Base-by-base conservation (phyloP, 148 eudicot species). In the Fagopyrum esculentum region DNA sequence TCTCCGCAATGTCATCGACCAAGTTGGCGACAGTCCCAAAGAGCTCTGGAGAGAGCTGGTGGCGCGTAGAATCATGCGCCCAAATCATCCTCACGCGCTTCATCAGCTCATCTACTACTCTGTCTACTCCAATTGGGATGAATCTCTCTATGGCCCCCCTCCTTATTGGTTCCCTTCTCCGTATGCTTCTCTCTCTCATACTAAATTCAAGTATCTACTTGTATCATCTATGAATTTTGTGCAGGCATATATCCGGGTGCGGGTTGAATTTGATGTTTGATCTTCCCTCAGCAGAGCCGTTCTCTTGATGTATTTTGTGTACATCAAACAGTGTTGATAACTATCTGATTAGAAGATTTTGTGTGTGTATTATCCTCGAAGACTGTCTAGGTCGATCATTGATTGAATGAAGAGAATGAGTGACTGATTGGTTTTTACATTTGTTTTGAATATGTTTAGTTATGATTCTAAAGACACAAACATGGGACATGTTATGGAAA, bases 81-180 rank as follows among this genome's bases (percentile, higher is more conserved):
- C 98, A 10, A 73, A 78, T 43, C 86, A 91, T 17, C 97, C 98
- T 1, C 91, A 89, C 81, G 73, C 90, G 5, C 80, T 94, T 2
- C 98, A 94, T 79, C 97, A 85, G 75, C 87, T 86, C 44, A 68
- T 94, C 26, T 90, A 86, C 88, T 83, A 89, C 85, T 80, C 89
- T 0, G 85, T 89, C 40, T 93, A 88, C 80, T 81, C 81, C 75
- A 16, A 78, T 57, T 88, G 92, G 78, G 93, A 93, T 79, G 83
- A 75, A 6, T 72, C 91, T 48, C 66, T 78, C 22, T 63, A 77
- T 40, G 97, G 91, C 3, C 98, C 95, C 64, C 93, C 97, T 76
- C 85, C 82, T 74, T 94, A 94, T 46, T 94, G 98, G 97, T 94
- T 88, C 80, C 98, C 98, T 71, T 90, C 96, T 15, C 86, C 54